phyloP scores from a whole-genome alignment of 2,329 filamentous ascomycete genomes.

The Gaeumannomyces sp. region DNA sequence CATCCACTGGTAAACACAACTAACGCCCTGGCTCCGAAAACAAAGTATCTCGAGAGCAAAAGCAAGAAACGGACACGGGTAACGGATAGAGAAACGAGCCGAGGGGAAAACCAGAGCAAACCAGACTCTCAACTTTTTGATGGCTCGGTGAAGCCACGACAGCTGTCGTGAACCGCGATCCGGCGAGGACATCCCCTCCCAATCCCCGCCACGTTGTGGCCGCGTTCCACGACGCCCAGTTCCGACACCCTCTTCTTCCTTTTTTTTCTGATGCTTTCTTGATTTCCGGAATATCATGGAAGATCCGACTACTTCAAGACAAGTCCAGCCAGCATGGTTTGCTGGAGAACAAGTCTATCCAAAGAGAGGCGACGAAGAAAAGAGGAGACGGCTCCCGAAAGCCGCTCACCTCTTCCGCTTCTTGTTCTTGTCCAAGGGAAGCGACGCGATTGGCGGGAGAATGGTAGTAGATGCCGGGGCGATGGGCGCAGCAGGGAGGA shows the following conservation, averaged over 20 bases:
- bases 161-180: neutral
- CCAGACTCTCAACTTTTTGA: neutral
- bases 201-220: neutral
- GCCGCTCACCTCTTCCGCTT: slow-evolving; percentile 50
- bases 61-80: slow-evolving; percentile 3
- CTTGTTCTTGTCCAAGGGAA: slow-evolving; percentile 47
- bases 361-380: neutral
- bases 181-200: neutral
- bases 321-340: neutral
- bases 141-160: neutral
- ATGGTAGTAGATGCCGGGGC: slow-evolving; percentile 20
- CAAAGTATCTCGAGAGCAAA: neutral
- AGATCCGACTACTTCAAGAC: slow-evolving; percentile 8
- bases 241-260: neutral
- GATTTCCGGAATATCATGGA: neutral
- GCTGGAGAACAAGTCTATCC: slow-evolving; percentile 7
- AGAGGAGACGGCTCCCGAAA: neutral
- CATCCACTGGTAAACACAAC: slow-evolving; percentile 8
- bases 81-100: slow-evolving; percentile 4
- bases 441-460: slow-evolving; percentile 13
- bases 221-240: neutral
- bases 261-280: slow-evolving; percentile 4
- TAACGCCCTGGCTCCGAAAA: slow-evolving; percentile 7
- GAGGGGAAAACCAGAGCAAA: neutral
- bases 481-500: slow-evolving; percentile 40